These are phyloP conservation scores for Elongisporangium anandrum DNA, from an alignment of 352 stramenopile species.

Conservation along the genomic window DNA sequence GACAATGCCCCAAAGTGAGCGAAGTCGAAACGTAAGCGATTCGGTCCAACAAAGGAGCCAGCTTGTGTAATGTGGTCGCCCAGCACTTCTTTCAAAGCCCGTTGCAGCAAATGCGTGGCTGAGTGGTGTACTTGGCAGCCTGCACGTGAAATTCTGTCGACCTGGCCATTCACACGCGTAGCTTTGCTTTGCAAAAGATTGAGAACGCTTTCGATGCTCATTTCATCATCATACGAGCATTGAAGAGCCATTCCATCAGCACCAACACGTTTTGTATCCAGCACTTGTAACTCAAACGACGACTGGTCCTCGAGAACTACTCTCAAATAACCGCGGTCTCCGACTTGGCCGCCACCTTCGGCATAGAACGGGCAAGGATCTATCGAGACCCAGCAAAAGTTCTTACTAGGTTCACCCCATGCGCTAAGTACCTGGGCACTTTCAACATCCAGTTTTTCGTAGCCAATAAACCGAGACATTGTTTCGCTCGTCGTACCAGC, in stretches of 20 bases:
- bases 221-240: conserved; percentile 12
- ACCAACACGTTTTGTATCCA: conserved; percentile 34
- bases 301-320: neutral
- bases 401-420: conserved; percentile 17
- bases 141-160: conserved; percentile 45
- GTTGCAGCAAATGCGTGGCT: conserved; percentile 74
- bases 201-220: neutral
- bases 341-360: conserved; percentile 74
- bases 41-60: conserved; percentile 54
- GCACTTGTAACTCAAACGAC: conserved; percentile 18
- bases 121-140: conserved; percentile 69
- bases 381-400: conserved; percentile 35
- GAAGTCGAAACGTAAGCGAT: conserved; percentile 81
- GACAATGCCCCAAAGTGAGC: conserved; percentile 70
- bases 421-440: conserved; percentile 30
- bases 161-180: conserved; percentile 27
- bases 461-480: conserved; percentile 45
- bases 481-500: neutral
- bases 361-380: conserved; percentile 72
- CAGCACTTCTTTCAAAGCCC: conserved; percentile 57
- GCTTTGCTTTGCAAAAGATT: neutral
- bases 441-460: conserved; percentile 37
- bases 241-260: conserved; percentile 43
- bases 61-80: conserved; percentile 71
- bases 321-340: conserved; percentile 40